A percentile compares a stretch with the other conserved stretches of the same genome.
Conservation (phyloP, 805 yeast genomes). For the Yamadazyma sp. region DNA sequence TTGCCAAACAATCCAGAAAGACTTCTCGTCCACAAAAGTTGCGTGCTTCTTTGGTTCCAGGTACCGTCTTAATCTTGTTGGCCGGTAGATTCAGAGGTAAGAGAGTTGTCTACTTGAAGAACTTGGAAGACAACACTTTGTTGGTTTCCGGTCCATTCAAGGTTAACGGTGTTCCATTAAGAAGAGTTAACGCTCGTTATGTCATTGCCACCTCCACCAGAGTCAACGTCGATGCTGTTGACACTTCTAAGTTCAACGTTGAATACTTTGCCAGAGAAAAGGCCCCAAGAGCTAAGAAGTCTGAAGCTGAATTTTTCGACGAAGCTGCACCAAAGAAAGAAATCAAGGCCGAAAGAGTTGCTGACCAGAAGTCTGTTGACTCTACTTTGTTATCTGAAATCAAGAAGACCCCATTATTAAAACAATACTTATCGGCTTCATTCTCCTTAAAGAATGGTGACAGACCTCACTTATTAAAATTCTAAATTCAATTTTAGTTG, state of each 20-base stretch:
- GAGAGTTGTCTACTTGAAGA: constrained; percentile 97
- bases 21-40: constrained; percentile 89
- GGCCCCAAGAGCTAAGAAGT: constrained; percentile 74
- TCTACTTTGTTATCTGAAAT: constrained; percentile 88
- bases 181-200: constrained; percentile 98
- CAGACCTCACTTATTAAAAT: constrained; percentile 96
- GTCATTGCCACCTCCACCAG: constrained; percentile 98
- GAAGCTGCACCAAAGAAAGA: constrained; percentile 76
- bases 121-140: constrained; percentile 96
- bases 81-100: constrained; percentile 99
- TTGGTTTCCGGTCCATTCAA: constrained; percentile 99
- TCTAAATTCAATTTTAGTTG: constrained; percentile 50
- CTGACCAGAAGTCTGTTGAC: constrained; percentile 96
- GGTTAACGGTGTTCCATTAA: constrained; percentile 98
- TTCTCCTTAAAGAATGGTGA: constrained; percentile 98
- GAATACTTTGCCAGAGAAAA: constrained; percentile 97
- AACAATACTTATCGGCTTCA: constrained; percentile 92
- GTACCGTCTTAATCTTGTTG: constrained; percentile 93
- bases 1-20: constrained; percentile 88
- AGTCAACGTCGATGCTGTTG: constrained; percentile 75
- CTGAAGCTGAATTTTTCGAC: constrained; percentile 90
- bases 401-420: constrained; percentile 95
- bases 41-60: constrained; percentile 95
- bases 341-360: constrained; percentile 89
- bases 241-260: constrained; percentile 87